Percentiles rank a stretch among this genome's conserved stretches.
These are phyloP conservation scores for Cyberlindnera mycetangii DNA, from an alignment of 805 yeast genomes.

Conservation along the genomic window DNA sequence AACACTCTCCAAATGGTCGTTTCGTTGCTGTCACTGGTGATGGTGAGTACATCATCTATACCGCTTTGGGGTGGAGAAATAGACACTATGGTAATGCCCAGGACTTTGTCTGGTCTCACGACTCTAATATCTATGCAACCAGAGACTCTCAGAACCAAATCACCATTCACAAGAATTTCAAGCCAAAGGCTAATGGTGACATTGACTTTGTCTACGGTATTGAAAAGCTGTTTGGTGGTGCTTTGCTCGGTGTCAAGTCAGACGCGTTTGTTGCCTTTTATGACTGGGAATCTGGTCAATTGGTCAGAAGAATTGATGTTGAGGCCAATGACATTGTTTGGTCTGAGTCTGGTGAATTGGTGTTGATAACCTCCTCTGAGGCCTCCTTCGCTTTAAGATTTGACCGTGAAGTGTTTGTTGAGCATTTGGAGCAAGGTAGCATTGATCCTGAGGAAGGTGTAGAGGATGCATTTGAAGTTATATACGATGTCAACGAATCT, in stretches of 20 bases:
- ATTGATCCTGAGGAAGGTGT: constrained; percentile 83
- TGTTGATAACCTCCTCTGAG: constrained; percentile 68
- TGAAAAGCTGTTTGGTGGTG: constrained; percentile 83
- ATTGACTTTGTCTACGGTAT: constrained; percentile 69
- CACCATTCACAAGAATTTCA: constrained; percentile 78
- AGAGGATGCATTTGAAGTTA: constrained; percentile 80
- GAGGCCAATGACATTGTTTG: constrained; percentile 79
- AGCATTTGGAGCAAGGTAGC: constrained; percentile 54
- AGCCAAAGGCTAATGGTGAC: constrained; percentile 62
- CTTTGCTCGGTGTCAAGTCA: constrained; percentile 80
- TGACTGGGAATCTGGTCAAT: constrained; percentile 87
- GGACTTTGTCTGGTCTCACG: constrained; percentile 94
- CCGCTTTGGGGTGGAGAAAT: constrained; percentile 97
- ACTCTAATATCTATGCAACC: constrained; percentile 82
- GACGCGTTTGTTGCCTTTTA: constrained; percentile 84
- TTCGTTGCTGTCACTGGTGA: constrained; percentile 97
- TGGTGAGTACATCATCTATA: constrained; percentile 94
- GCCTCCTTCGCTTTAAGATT: constrained; percentile 76
- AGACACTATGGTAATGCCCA: constrained; percentile 86
- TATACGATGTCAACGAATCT: constrained; percentile 76
- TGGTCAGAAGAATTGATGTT: constrained; percentile 88
- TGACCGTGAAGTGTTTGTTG: constrained; percentile 62
- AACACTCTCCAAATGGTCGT: constrained; percentile 96
- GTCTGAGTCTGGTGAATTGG: constrained; percentile 91
- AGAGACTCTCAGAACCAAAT: constrained; percentile 66